A percentile compares a stretch with the other conserved stretches of the same genome.
These are phyloP conservation scores for Cardiospermum halicacabum DNA, from an alignment of 345 rosid species.

Conservation along the genomic window DNA sequence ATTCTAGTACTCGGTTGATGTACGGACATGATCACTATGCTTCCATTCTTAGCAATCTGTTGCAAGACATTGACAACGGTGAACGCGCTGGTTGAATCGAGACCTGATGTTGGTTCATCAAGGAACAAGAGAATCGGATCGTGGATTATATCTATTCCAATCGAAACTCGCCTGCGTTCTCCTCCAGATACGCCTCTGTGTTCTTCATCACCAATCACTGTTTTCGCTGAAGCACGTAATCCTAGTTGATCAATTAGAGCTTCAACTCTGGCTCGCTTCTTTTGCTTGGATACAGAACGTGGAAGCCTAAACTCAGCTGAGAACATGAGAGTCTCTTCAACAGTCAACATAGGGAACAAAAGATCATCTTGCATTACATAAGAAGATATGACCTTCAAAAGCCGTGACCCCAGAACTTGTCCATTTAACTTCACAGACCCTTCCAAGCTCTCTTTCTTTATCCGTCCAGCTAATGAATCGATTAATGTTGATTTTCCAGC, in stretches of 20 bases:
- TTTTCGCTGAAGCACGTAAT: slow-evolving; percentile 29
- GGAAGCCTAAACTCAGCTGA: slow-evolving; percentile 38
- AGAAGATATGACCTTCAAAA: slow-evolving; percentile 33
- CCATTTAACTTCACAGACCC: slow-evolving; percentile 30
- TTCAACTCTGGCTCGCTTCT: slow-evolving; percentile 29
- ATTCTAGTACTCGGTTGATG: slow-evolving; percentile 37
- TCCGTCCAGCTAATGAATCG: slow-evolving; percentile 34
- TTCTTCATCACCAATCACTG: slow-evolving; percentile 39
- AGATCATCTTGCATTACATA: slow-evolving; percentile 43
- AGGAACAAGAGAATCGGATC: slow-evolving; percentile 28
- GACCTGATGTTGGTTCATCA: slow-evolving; percentile 38
- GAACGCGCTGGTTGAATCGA: slow-evolving; percentile 36
- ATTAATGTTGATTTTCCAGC: slow-evolving; percentile 39
- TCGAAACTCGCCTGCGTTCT: slow-evolving; percentile 41
- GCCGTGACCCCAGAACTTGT: slow-evolving; percentile 28
- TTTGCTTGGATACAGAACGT: slow-evolving; percentile 22
- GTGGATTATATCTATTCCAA: slow-evolving; percentile 27
- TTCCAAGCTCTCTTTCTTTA: slow-evolving; percentile 26
- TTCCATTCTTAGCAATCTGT: slow-evolving; percentile 33
- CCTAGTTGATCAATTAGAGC: slow-evolving; percentile 37
- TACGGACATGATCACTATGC: slow-evolving; percentile 34
- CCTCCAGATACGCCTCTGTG: slow-evolving; percentile 41
- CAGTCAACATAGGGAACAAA: slow-evolving; percentile 35
- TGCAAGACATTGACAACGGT: slow-evolving; percentile 35
- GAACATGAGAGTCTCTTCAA: slow-evolving; percentile 40